Percentiles rank a stretch among this genome's conserved stretches.
phyloP scores from a whole-genome alignment of 2,329 filamentous ascomycete species.

The Juglanconis sp. region DNA sequence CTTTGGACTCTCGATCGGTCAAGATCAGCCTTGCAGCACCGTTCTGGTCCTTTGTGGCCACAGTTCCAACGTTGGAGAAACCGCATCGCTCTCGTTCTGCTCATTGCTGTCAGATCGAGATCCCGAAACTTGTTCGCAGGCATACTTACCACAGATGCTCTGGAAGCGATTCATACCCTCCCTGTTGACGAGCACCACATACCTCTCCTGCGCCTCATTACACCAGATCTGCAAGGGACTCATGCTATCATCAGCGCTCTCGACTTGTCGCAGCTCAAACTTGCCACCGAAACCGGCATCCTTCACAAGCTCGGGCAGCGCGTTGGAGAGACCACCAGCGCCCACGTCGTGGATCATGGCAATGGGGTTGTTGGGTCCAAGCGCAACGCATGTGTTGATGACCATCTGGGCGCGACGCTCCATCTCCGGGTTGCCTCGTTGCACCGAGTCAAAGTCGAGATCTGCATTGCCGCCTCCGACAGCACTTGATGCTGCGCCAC shows the following conservation, averaged over 20 bases:
- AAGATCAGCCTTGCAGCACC: slow-evolving; percentile 73
- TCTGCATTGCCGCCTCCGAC: slow-evolving; percentile 83
- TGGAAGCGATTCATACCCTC: slow-evolving; percentile 75
- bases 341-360: slow-evolving; percentile 97
- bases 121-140: background rate
- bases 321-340: slow-evolving; percentile 74
- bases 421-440: slow-evolving; percentile 95
- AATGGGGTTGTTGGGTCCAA: slow-evolving; percentile 84
- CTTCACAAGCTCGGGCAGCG: slow-evolving; percentile 84
- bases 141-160: slow-evolving; percentile 54
- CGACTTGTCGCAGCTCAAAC: slow-evolving; percentile 92
- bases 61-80: slow-evolving; percentile 85
- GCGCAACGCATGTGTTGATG: slow-evolving; percentile 86
- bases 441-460: slow-evolving; percentile 94
- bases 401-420: slow-evolving; percentile 96
- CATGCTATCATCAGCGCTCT: slow-evolving; percentile 87
- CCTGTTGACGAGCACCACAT: slow-evolving; percentile 83
- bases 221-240: slow-evolving; percentile 98
- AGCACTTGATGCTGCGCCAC: slow-evolving; percentile 89
- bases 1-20: slow-evolving; percentile 73
- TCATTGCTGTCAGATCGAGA: slow-evolving; percentile 12
- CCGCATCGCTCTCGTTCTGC: slow-evolving; percentile 81
- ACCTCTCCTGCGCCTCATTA: slow-evolving; percentile 94
- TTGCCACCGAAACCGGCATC: slow-evolving; percentile 87
- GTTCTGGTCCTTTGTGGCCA: slow-evolving; percentile 57